These are phyloP conservation scores for Fomitopsis pulvina DNA, from an alignment of 768 basidiomycete genomes.

Conservation along the genomic window DNA sequence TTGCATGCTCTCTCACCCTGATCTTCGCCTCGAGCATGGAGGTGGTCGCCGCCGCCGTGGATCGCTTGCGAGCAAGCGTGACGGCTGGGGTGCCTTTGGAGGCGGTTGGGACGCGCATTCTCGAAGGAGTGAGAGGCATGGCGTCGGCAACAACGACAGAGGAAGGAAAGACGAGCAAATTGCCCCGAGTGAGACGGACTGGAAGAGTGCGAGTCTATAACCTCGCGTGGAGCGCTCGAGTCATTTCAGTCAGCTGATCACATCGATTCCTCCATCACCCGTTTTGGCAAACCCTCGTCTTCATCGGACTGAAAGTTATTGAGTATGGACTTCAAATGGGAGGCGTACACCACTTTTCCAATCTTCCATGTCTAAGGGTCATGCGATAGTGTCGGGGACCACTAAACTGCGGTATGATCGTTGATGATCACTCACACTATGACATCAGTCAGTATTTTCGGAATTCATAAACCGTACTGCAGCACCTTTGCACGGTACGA, in stretches of 20 bases:
- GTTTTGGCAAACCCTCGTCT: too few relatives aligned
- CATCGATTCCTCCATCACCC: too few relatives aligned
- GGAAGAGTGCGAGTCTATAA: constrained; percentile 4
- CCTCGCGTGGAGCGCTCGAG: constrained; percentile 14
- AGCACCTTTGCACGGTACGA: too few relatives aligned
- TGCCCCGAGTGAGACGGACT: neutral
- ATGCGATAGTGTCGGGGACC: too few relatives aligned
- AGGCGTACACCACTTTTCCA: too few relatives aligned
- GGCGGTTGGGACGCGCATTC: constrained; percentile 37
- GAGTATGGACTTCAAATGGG: too few relatives aligned
- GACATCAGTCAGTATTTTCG: too few relatives aligned
- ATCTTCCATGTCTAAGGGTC: too few relatives aligned
- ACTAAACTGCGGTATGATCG: too few relatives aligned
- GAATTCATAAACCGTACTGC: too few relatives aligned
- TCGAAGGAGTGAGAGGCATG: constrained; percentile 24
- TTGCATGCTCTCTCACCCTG: constrained; percentile 70
- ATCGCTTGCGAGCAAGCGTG: constrained; percentile 41
- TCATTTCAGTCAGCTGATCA: constrained; percentile 13
- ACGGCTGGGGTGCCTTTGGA: constrained; percentile 26
- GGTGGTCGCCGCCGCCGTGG: constrained; percentile 35
- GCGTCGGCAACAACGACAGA: constrained; percentile 4
- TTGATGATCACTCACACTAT: too few relatives aligned
- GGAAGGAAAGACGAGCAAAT: neutral
- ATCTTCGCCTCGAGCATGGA: constrained; percentile 76
- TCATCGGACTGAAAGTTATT: too few relatives aligned